Conservation (phyloP, 1,284 basidiomycete genomes). For the Psilocybe mexicana region DNA sequence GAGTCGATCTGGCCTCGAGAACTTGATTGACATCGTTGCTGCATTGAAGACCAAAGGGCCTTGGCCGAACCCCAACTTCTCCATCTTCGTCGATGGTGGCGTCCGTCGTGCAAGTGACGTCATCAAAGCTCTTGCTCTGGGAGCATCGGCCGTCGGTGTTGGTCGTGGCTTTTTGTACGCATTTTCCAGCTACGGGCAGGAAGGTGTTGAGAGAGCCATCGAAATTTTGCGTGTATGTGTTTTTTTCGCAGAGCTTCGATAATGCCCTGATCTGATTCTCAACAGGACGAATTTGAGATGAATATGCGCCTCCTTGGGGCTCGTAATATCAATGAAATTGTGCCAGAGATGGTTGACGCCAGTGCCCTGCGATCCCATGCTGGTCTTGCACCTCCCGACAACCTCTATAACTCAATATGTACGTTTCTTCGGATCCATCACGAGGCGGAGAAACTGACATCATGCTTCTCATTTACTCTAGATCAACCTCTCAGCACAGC, state of each 20-base stretch:
- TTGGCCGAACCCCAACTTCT: slow-evolving; percentile 52
- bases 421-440: slow-evolving; percentile 22
- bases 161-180: slow-evolving; percentile 65
- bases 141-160: slow-evolving; percentile 61
- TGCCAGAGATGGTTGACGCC: slow-evolving; percentile 83
- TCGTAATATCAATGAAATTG: slow-evolving; percentile 68
- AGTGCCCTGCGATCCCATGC: slow-evolving; percentile 36
- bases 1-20: slow-evolving; percentile 62
- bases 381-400: slow-evolving; percentile 43
- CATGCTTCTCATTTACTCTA: slow-evolving; percentile 8
- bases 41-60: slow-evolving; percentile 53
- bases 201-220: slow-evolving; percentile 53
- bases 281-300: slow-evolving; percentile 85
- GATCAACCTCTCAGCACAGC: slow-evolving; percentile 30
- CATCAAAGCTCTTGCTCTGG: slow-evolving; percentile 71
- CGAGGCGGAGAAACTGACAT: not conserved
- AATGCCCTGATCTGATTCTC: not conserved
- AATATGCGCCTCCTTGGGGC: slow-evolving; percentile 84
- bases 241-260: not conserved
- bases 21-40: slow-evolving; percentile 63
- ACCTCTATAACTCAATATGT: slow-evolving; percentile 56
- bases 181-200: slow-evolving; percentile 65
- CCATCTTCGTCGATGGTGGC: slow-evolving; percentile 73
- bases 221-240: slow-evolving; percentile 42
- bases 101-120: slow-evolving; percentile 70